phyloP scores from a whole-genome alignment of 2,329 filamentous ascomycete species.

The Monosporascus cannonballus region DNA sequence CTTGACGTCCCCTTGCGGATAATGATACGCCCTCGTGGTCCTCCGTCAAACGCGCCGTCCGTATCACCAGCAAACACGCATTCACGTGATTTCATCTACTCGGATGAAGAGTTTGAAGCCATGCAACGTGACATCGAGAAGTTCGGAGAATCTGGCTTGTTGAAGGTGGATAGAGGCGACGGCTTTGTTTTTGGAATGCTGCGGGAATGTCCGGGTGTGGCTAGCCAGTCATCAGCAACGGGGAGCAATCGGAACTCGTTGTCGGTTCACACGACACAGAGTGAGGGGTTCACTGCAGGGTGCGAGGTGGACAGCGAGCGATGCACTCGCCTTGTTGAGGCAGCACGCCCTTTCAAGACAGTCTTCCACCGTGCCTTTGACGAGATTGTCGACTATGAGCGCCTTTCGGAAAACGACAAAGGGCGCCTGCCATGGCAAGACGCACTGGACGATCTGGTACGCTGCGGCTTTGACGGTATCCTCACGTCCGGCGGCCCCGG shows the following conservation, averaged over 20 bases:
- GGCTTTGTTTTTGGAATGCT: conserved; percentile 53
- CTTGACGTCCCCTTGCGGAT: conserved; percentile 40
- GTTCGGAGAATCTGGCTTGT: conserved; percentile 31
- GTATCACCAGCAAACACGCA: conserved; percentile 14
- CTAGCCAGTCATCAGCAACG: too few relatives aligned
- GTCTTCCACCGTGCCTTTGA: conserved; percentile 56
- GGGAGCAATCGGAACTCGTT: too few relatives aligned
- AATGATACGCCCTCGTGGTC: conserved; percentile 49
- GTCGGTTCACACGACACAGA: neutral
- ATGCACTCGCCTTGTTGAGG: conserved; percentile 34
- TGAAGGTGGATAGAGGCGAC: conserved; percentile 38
- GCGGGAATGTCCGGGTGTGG: too few relatives aligned
- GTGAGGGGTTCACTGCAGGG: neutral
- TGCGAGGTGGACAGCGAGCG: conserved; percentile 33
- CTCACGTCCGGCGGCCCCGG: conserved; percentile 48
- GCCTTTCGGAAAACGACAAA: neutral
- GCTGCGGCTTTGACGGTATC: conserved; percentile 43
- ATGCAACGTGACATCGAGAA: conserved; percentile 36
- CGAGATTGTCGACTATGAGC: conserved; percentile 29
- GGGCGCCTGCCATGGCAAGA: conserved; percentile 10
- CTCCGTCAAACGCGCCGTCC: conserved; percentile 10
- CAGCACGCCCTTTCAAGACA: conserved; percentile 36
- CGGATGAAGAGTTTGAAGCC: conserved; percentile 31
- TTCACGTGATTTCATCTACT: conserved; percentile 43
- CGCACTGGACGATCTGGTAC: conserved; percentile 29